Conservation (phyloP, 495 filamentous ascomycete species). For the Geopyxis carbonaria region DNA sequence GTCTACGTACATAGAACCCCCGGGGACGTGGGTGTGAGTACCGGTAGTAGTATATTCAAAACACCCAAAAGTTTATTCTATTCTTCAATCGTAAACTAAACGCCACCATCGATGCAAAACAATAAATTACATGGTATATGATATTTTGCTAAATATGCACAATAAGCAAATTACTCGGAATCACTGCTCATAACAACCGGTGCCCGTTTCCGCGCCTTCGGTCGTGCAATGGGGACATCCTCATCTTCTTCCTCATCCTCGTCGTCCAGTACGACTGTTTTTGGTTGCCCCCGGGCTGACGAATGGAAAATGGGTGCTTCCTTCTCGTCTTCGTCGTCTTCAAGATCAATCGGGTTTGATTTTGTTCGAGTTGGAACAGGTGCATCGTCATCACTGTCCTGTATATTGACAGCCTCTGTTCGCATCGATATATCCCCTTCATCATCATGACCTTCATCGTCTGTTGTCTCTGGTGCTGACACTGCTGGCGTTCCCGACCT, state of each 20-base stretch:
- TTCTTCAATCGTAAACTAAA: no score
- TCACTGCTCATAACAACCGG: slow-evolving; percentile 21
- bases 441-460: slow-evolving; percentile 15
- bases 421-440: not conserved
- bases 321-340: slow-evolving; percentile 41
- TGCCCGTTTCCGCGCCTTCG: slow-evolving; percentile 11
- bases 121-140: no score
- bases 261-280: slow-evolving; percentile 13
- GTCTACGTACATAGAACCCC: no score
- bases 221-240: slow-evolving; percentile 8
- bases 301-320: slow-evolving; percentile 32
- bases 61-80: no score
- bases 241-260: slow-evolving; percentile 21
- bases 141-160: no score
- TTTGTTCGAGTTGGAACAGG: no score
- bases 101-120: no score
- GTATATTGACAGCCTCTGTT: no score
- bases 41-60: no score
- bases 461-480: slow-evolving; percentile 30
- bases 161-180: slow-evolving; percentile 8
- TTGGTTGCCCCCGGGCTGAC: not conserved
- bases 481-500: slow-evolving; percentile 19
- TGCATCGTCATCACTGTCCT: slow-evolving; percentile 72
- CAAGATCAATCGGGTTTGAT: slow-evolving; percentile 35
- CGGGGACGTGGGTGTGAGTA: no score